These are phyloP conservation scores for Annona cherimola DNA, from an alignment of 164 flowering plant genomes.

Conservation along the genomic window DNA sequence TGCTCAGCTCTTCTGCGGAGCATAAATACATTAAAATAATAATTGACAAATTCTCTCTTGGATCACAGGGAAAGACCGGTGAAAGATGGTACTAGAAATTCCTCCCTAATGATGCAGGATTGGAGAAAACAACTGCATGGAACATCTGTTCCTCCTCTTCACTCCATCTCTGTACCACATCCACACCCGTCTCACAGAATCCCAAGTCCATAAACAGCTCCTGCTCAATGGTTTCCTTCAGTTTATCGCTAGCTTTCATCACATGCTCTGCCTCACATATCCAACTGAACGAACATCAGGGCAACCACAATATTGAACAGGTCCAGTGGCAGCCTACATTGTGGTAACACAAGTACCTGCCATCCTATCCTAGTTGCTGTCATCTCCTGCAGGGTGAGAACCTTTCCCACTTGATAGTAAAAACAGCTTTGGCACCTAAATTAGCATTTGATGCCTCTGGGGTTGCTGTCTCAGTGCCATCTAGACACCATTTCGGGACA, in stretches of 20 bases:
- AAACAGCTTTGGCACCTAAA: neutral
- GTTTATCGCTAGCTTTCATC: conserved; percentile 47
- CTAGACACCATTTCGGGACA: conserved; percentile 33
- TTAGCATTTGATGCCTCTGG: neutral
- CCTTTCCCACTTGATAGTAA: neutral
- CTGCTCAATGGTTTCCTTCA: conserved; percentile 37
- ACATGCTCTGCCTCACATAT: conserved; percentile 60
- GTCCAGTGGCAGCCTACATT: conserved; percentile 28
- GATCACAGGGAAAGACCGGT: conserved; percentile 40
- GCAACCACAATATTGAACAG: conserved; percentile 44
- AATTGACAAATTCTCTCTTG: conserved; percentile 57
- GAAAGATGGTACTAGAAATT: conserved; percentile 57
- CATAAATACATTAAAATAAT: conserved; percentile 82
- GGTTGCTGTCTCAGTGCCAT: neutral
- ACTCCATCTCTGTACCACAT: conserved; percentile 53
- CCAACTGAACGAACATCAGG: conserved; percentile 46
- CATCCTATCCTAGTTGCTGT: conserved; percentile 13
- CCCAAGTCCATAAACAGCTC: conserved; percentile 50
- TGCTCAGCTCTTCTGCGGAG: conserved; percentile 61
- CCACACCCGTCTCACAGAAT: conserved; percentile 68
- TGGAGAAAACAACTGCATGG: conserved; percentile 47
- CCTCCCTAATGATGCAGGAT: conserved; percentile 49
- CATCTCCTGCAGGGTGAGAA: neutral
- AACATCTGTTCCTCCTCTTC: conserved; percentile 58
- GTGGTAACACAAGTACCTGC: conserved; percentile 56